These are phyloP conservation scores for Claviceps humidiphila DNA, from an alignment of 2,329 filamentous ascomycete genomes.

Conservation along the genomic window DNA sequence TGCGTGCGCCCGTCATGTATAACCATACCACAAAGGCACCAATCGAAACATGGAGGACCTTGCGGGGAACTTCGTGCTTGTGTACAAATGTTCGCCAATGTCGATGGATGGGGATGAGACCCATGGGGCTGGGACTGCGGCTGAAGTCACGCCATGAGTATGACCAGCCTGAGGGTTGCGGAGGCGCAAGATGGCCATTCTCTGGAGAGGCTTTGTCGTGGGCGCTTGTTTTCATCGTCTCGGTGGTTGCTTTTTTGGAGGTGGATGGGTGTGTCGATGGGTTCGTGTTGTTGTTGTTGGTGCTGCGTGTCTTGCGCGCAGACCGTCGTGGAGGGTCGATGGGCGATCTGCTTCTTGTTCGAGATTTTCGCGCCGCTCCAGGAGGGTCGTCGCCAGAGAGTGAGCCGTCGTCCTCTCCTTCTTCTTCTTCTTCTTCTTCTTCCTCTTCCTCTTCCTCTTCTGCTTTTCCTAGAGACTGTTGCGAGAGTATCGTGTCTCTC, in stretches of 20 bases:
- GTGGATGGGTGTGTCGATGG: constrained; percentile 17
- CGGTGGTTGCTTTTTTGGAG: constrained; percentile 9
- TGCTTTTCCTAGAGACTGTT: constrained; percentile 47
- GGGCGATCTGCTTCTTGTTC: constrained; percentile 60
- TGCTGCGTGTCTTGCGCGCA: constrained; percentile 37
- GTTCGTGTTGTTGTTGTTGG: constrained; percentile 17
- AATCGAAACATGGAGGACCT: constrained; percentile 87
- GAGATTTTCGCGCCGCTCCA: constrained; percentile 43
- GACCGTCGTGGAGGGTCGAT: constrained; percentile 35
- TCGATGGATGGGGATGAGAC: constrained; percentile 86
- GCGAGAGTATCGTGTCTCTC: constrained; percentile 38
- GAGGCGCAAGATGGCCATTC: constrained; percentile 61
- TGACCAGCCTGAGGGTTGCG: constrained; percentile 50
- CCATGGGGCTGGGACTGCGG: constrained; percentile 81
- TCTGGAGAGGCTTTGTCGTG: constrained; percentile 20
- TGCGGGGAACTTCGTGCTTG: constrained; percentile 92
- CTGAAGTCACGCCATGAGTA: constrained; percentile 66
- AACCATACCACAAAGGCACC: constrained; percentile 85
- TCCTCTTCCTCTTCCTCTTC: constrained; percentile 25
- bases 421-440: constrained; percentile 11
- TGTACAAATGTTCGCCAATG: constrained; percentile 88
- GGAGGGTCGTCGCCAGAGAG: constrained; percentile 23
- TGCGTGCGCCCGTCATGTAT: constrained; percentile 68
- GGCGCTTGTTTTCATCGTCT: constrained; percentile 9
- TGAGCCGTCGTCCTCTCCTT: constrained; percentile 23